Conservation (phyloP, 345 rosid species). For the Brassica cretica region DNA sequence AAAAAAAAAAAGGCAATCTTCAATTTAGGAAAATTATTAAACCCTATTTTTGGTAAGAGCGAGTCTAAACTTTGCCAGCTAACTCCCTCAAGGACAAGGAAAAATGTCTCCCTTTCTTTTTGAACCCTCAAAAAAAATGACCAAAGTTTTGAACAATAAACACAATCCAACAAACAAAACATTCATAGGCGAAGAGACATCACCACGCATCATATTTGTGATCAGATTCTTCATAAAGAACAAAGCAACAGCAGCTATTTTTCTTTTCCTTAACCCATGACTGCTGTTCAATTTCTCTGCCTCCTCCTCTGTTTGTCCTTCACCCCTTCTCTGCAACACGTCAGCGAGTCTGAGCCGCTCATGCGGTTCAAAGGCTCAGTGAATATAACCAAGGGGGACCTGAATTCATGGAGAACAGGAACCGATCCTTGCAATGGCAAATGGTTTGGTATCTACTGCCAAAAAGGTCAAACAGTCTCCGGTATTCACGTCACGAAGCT, state of each 20-base stretch:
- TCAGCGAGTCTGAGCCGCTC: constrained; percentile 36
- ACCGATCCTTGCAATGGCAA: constrained; percentile 53
- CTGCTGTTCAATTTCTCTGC: constrained; percentile 31
- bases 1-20: constrained; percentile 15
- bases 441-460: constrained; percentile 71
- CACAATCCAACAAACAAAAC: constrained; percentile 27
- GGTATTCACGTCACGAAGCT: constrained; percentile 58
- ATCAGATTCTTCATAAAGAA: not conserved
- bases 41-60: constrained; percentile 34
- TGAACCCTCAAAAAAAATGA: constrained; percentile 30
- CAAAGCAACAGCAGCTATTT: constrained; percentile 19
- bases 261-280: constrained; percentile 35
- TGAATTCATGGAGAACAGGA: constrained; percentile 60
- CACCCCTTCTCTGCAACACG: constrained; percentile 32
- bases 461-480: constrained; percentile 40
- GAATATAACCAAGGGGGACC: constrained; percentile 37
- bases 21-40: constrained; percentile 23
- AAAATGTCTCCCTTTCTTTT: constrained; percentile 13
- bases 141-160: constrained; percentile 29
- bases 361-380: constrained; percentile 35
- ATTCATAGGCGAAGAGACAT: constrained; percentile 8
- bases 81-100: constrained; percentile 30
- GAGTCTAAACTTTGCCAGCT: constrained; percentile 32
- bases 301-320: constrained; percentile 22
- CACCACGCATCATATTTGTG: not conserved